Evolutionary conservation across 352 stramenopile genomes (phyloP).

Genomic region (Pythium dissotocum): DNA sequence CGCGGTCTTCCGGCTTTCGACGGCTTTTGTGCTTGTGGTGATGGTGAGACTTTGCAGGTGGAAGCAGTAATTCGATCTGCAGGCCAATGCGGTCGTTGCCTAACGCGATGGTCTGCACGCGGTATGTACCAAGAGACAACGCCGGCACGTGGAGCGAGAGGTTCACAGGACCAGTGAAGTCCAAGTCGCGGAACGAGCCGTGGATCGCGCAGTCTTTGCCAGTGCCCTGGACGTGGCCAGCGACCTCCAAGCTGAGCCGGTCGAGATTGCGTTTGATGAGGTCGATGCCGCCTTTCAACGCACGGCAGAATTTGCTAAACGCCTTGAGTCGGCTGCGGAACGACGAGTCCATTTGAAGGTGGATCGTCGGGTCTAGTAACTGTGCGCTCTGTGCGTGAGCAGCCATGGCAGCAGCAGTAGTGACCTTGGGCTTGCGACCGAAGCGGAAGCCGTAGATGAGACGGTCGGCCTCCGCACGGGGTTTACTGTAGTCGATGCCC

Average conservation of each 20-base stretch:
- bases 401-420: constrained; percentile 38
- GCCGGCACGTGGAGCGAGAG: constrained; percentile 47
- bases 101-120: constrained; percentile 48
- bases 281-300: constrained; percentile 51
- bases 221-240: constrained; percentile 48
- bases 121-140: constrained; percentile 61
- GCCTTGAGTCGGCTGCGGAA: constrained; percentile 52
- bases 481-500: constrained; percentile 64
- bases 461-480: constrained; percentile 40
- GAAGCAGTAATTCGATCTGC: constrained; percentile 59
- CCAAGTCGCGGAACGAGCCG: constrained; percentile 63
- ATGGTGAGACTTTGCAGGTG: constrained; percentile 7
- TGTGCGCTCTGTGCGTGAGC: constrained; percentile 31
- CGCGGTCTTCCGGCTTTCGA: constrained; percentile 3
- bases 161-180: constrained; percentile 55
- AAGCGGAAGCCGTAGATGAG: constrained; percentile 78
- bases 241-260: constrained; percentile 49
- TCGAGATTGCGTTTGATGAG: constrained; percentile 63
- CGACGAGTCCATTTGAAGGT: constrained; percentile 41
- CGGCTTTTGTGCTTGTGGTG: constrained; percentile 4
- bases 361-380: constrained; percentile 44
- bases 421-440: constrained; percentile 51
- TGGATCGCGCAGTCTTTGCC: constrained; percentile 53
- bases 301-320: constrained; percentile 62
- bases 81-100: constrained; percentile 47